Conservation (phyloP, 1,139 yeast genomes). For the Geotrichum restrictum region DNA sequence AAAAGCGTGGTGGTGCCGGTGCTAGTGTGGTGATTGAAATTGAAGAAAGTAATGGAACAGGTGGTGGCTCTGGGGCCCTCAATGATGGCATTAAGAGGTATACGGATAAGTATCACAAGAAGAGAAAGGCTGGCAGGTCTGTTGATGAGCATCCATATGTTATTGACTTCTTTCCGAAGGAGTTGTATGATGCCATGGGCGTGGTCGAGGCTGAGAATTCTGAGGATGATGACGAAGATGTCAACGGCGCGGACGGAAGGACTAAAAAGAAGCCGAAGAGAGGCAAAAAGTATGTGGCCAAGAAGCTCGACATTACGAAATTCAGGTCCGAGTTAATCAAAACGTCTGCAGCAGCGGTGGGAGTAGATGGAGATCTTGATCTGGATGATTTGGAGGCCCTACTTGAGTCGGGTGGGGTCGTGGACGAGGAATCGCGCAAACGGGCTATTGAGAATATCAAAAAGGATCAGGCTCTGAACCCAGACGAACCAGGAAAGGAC, state of each 20-base stretch:
- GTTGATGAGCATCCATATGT: conserved; percentile 77
- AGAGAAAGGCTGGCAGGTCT: conserved; percentile 69
- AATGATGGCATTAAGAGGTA: conserved; percentile 39
- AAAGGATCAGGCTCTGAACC: conserved; percentile 21
- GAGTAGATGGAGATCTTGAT: too few relatives aligned
- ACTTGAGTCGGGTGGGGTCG: conserved; percentile 48
- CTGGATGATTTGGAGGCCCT: conserved; percentile 56
- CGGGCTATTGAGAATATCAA: conserved; percentile 29
- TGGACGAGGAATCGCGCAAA: conserved; percentile 41
- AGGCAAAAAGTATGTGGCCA: conserved; percentile 25
- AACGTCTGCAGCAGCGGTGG: conserved; percentile 35
- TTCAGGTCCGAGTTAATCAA: conserved; percentile 34
- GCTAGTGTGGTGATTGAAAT: conserved; percentile 25
- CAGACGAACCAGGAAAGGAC: too few relatives aligned
- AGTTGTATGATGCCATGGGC: conserved; percentile 73
- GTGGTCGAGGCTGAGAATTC: conserved; percentile 37
- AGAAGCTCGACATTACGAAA: conserved; percentile 30
- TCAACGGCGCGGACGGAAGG: conserved; percentile 39
- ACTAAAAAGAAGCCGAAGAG: conserved; percentile 31
- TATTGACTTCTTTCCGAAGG: conserved; percentile 63
- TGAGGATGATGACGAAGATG: conserved; percentile 49
- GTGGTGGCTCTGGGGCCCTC: conserved; percentile 7
- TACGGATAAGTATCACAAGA: conserved; percentile 49
- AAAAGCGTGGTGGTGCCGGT: conserved; percentile 7
- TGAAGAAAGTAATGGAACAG: conserved; percentile 5